Evolutionary conservation across 805 yeast species (phyloP), one percentile per base, ranked within the genome.

Genomic region (Soucietia sequanensis): DNA sequence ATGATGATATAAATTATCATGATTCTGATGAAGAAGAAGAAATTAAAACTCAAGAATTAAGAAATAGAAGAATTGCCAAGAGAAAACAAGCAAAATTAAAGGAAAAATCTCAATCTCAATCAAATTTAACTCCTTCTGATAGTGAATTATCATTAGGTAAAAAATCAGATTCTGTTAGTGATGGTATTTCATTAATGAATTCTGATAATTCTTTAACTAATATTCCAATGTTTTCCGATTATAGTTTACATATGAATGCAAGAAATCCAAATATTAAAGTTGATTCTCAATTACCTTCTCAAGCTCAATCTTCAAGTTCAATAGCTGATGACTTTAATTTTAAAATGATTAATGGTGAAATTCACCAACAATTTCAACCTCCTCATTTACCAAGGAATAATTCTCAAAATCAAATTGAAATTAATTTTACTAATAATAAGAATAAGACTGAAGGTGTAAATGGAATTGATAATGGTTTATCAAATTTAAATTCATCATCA

Each of bases 201-300:
- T 79, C 85, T 4, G 76, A 71, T 43, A 77, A 75, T 30, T 78
- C 83, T 7, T 65, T 77, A 34, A 71, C 85, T 2, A 79, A 81
- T 52, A 71, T 81, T 27, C 87, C 89, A 2, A 70, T 81, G 56
- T 72, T 81, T 38, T 68, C 75, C 13, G 78, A 75, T 41, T 77
- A 75, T 37, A 58, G 50, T 14, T 54, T 68, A 39, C 70, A 66
- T 42, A 48, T 39, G 42, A 57, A 57, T 40, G 58, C 53, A 16
- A 50, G 47, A 31, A 50, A 54, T 31, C 45, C 54, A 10, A 33
- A 43, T 35, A 32, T 55, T 27, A 41, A 43, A 22, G 27, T 53
- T 11, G 57, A 52, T 11, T 39, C 47, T 18, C 58, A 58, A 20
- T 27, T 27, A 27, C 15, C 27, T n/a, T 52, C 64, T 11, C 41